Evolutionary conservation across 2,329 filamentous ascomycete species (phyloP).

Genomic region (Amphichorda felina): DNA sequence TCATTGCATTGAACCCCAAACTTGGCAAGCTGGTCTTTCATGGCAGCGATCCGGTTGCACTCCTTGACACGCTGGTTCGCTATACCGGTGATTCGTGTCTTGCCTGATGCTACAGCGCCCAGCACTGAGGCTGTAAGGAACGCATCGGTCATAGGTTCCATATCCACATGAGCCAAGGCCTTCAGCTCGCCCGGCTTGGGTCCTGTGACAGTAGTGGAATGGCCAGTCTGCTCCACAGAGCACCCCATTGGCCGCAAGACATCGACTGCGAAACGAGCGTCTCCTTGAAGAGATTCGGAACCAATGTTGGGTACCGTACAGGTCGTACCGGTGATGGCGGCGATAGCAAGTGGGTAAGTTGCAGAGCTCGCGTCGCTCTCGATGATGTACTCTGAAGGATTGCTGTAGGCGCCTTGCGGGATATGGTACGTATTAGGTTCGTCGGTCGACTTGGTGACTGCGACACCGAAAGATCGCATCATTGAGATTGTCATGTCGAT

Average conservation of each 20-base stretch:
- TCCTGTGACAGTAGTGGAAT: constrained; percentile 86
- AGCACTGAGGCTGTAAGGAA: constrained; percentile 92
- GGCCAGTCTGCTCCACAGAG: constrained; percentile 69
- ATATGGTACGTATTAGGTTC: constrained; percentile 92
- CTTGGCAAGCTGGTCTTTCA: constrained; percentile 89
- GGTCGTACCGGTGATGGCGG: constrained; percentile 88
- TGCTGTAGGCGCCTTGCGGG: constrained; percentile 70
- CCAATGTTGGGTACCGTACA: constrained; percentile 97
- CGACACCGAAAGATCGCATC: constrained; percentile 87
- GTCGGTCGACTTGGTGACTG: constrained; percentile 61
- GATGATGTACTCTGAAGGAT: constrained; percentile 75
- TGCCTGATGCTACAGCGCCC: constrained; percentile 74
- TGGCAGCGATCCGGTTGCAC: constrained; percentile 90
- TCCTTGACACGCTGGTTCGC: constrained; percentile 98
- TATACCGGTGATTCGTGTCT: constrained; percentile 83
- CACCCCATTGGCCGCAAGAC: constrained; percentile 92
- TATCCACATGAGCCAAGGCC: constrained; percentile 74
- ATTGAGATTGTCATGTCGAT: constrained; percentile 98
- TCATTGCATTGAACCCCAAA: constrained; percentile 82
- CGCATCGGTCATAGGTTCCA: constrained; percentile 99
- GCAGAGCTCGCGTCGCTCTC: constrained; percentile 98
- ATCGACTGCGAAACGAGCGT: constrained; percentile 86
- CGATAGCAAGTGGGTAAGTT: constrained; percentile 88
- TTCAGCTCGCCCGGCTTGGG: constrained; percentile 63
- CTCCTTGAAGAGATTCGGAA: constrained; percentile 81